Conservation (phyloP, 1,284 basidiomycete species). For the Cystobasidium sp. region DNA sequence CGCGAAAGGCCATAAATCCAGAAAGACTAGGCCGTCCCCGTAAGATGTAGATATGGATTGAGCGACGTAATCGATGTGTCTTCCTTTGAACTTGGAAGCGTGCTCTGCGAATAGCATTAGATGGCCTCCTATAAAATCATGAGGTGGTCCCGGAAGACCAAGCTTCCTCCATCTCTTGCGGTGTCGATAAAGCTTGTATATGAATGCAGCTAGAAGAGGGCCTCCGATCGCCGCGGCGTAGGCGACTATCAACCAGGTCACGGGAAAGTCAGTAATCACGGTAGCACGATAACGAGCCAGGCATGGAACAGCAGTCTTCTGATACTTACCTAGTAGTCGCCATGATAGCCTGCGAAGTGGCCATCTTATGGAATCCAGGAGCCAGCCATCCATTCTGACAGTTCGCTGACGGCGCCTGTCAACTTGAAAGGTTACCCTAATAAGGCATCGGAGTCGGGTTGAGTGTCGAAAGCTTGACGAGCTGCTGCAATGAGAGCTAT, state of each 20-base stretch:
- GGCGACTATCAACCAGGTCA: slow-evolving; percentile 3
- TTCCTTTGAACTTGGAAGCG: slow-evolving; percentile 16
- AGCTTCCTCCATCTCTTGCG: slow-evolving; percentile 35
- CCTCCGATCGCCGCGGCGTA: slow-evolving; percentile 27
- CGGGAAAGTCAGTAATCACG: too few relatives aligned
- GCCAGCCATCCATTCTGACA: too few relatives aligned
- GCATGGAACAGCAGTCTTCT: too few relatives aligned
- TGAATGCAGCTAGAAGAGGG: slow-evolving; percentile 20
- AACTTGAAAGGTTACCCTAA: too few relatives aligned
- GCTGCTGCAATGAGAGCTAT: too few relatives aligned
- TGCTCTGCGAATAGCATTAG: slow-evolving; percentile 27
- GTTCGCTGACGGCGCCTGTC: too few relatives aligned
- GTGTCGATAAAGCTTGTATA: slow-evolving; percentile 41
- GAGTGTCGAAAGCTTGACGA: too few relatives aligned
- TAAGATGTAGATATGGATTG: slow-evolving; percentile 23
- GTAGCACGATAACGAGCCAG: too few relatives aligned
- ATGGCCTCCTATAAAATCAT: slow-evolving; percentile 34
- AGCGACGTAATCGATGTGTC: slow-evolving; percentile 39
- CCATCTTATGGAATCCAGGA: too few relatives aligned
- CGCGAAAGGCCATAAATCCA: slow-evolving; percentile 44
- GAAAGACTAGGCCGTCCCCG: slow-evolving; percentile 33
- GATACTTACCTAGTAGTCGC: too few relatives aligned
- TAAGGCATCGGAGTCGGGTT: too few relatives aligned
- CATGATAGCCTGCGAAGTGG: too few relatives aligned
- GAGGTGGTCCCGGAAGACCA: slow-evolving; percentile 40